Conservation (phyloP, 176 grass and related monocot species). For the Hordeum marinum region DNA sequence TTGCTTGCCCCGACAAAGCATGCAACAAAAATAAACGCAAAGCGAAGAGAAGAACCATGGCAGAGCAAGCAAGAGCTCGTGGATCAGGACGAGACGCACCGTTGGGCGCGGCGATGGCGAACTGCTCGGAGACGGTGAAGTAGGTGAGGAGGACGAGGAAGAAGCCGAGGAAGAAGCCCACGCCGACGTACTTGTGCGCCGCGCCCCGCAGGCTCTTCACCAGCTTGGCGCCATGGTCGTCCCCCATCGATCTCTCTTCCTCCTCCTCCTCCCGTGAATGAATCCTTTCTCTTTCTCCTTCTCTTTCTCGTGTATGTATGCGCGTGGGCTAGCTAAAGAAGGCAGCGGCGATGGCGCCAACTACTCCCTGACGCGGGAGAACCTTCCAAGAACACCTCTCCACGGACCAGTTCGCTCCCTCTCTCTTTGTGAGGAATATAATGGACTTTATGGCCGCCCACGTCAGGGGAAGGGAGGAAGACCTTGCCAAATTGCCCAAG, state of each 20-base stretch:
- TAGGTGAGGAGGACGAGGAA: constrained; percentile 73
- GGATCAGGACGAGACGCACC: constrained; percentile 15
- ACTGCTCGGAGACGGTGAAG: constrained; percentile 70
- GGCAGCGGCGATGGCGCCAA: constrained; percentile 1
- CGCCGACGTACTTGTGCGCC: constrained; percentile 54
- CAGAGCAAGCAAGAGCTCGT: not conserved
- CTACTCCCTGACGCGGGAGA: constrained; percentile 45
- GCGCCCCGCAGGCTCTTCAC: constrained; percentile 49
- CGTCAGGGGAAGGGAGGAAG: not conserved
- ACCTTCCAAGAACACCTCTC: constrained; percentile 39
- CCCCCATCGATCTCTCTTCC: constrained; percentile 32
- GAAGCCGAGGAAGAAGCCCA: constrained; percentile 64
- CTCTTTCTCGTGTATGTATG: not conserved
- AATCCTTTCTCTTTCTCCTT: too few species aligned
- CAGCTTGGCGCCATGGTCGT: constrained; percentile 41
- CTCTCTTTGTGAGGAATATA: not conserved
- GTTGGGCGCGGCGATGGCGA: constrained; percentile 60
- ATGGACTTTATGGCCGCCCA: constrained; percentile 19
- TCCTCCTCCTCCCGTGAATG: not conserved
- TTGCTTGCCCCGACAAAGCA: not conserved
- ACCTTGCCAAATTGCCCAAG: constrained; percentile 19
- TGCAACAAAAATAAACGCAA: not conserved
- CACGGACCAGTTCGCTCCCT: constrained; percentile 22
- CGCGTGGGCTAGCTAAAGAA: not conserved
- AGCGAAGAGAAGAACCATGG: not conserved